Conservation (phyloP, 1,284 basidiomycete species). For the Stygiomarasmius scandens region DNA sequence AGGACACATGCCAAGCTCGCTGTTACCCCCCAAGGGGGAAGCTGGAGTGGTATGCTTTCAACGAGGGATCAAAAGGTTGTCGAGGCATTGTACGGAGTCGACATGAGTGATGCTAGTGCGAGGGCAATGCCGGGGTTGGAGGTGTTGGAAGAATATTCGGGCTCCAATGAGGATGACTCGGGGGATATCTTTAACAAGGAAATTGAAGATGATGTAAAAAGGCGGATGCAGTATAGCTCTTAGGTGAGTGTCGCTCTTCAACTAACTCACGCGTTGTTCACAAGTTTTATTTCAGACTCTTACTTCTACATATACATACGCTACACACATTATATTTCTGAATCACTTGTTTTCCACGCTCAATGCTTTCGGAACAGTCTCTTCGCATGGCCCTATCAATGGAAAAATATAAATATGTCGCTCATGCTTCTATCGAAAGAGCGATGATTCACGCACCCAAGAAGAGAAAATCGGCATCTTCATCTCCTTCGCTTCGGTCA, state of each 20-base stretch:
- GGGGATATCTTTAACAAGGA: slow-evolving; percentile 14
- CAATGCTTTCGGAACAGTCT: slow-evolving; percentile 42
- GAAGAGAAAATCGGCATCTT: slow-evolving; percentile 51
- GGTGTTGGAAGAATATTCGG: slow-evolving; percentile 48
- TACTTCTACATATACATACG: background rate
- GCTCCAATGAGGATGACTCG: slow-evolving; percentile 33
- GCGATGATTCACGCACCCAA: slow-evolving; percentile 27
- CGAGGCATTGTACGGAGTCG: slow-evolving; percentile 63
- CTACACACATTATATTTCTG: background rate
- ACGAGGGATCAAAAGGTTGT: slow-evolving; percentile 51
- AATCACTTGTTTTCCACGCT: slow-evolving; percentile 9
- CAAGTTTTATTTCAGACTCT: background rate
- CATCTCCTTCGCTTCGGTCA: slow-evolving; percentile 45
- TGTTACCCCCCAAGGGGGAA: slow-evolving; percentile 19
- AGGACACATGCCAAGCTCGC: slow-evolving; percentile 1
- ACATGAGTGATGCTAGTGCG: slow-evolving; percentile 28
- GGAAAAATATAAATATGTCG: too few relatives aligned
- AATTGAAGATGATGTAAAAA: slow-evolving; percentile 23
- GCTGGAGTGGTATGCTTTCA: slow-evolving; percentile 36
- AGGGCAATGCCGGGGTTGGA: slow-evolving; percentile 56
- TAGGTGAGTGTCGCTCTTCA: background rate
- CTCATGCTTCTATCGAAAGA: too few relatives aligned
- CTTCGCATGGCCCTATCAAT: slow-evolving; percentile 44
- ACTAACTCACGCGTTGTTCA: background rate
- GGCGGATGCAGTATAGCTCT: background rate